Evolutionary conservation across 2,329 filamentous ascomycete species (phyloP).

Genomic region (Trichoderma atrobrunneum): DNA sequence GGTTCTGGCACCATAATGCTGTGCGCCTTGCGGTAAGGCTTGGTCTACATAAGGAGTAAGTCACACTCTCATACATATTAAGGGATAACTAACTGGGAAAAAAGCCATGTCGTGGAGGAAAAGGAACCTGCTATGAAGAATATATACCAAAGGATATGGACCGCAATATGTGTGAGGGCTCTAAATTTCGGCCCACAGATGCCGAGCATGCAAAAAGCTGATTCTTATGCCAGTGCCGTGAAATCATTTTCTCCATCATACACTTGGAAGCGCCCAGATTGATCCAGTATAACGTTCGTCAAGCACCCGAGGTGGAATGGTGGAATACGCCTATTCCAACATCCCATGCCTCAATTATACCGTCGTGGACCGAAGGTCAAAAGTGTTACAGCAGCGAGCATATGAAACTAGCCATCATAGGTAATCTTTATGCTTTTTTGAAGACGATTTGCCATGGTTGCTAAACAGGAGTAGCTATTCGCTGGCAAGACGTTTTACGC

Average conservation of each 20-base stretch:
- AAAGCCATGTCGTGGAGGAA: not conserved
- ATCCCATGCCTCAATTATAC: not conserved
- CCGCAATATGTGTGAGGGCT: not conserved
- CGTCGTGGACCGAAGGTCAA: not conserved
- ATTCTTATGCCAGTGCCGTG: not conserved
- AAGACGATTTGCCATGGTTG: not conserved
- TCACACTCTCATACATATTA: not conserved
- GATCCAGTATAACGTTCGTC: not conserved
- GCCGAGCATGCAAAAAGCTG: not conserved
- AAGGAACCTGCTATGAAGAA: not conserved
- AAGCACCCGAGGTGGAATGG: not conserved
- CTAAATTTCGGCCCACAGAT: not conserved
- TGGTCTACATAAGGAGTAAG: conserved; percentile 1
- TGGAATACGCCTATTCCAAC: not conserved
- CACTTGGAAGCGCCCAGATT: not conserved
- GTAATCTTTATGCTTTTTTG: not conserved
- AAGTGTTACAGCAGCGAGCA: not conserved
- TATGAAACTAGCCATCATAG: not conserved
- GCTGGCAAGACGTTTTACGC: not conserved
- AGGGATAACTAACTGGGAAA: not conserved
- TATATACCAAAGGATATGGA: not conserved
- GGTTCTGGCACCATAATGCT: not conserved
- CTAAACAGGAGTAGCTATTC: not conserved
- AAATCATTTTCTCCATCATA: not conserved
- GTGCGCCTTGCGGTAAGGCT: not conserved